These are phyloP conservation scores for Podaxis sp. DNA, from an alignment of 768 basidiomycete species.

Conservation along the genomic window DNA sequence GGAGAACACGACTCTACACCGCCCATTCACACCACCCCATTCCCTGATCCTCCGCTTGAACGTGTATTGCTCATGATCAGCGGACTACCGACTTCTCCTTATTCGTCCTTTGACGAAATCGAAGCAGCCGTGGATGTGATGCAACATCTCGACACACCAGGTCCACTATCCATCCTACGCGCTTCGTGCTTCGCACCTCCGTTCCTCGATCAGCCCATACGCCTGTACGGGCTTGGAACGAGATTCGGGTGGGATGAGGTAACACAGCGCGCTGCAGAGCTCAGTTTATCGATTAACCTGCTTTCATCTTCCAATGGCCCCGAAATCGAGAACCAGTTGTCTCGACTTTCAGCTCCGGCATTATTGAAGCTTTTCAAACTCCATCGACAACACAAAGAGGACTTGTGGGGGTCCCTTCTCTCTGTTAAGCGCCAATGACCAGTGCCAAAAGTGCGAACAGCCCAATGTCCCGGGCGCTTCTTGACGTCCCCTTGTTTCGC, in stretches of 20 bases:
- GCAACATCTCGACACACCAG: slow-evolving; percentile 46
- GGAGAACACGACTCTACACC: background rate
- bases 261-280: slow-evolving; percentile 38
- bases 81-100: slow-evolving; percentile 38
- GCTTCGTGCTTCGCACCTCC: slow-evolving; percentile 39
- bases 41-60: background rate
- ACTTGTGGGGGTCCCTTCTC: too few species aligned
- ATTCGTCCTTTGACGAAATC: slow-evolving; percentile 40
- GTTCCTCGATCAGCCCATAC: slow-evolving; percentile 45
- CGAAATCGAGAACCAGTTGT: slow-evolving; percentile 29
- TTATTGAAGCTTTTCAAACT: slow-evolving; percentile 40
- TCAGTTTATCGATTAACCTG: slow-evolving; percentile 41
- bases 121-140: slow-evolving; percentile 39
- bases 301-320: slow-evolving; percentile 25
- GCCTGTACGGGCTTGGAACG: slow-evolving; percentile 46
- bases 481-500: slow-evolving; percentile 15
- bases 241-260: slow-evolving; percentile 46
- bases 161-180: slow-evolving; percentile 43
- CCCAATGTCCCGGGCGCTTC: too few species aligned
- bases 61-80: slow-evolving; percentile 39
- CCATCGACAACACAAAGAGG: slow-evolving; percentile 39
- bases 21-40: background rate
- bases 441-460: too few species aligned
- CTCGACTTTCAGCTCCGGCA: slow-evolving; percentile 31
- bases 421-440: too few species aligned